Conservation (phyloP, 208 protist species). For the Novymonas esmeraldas region DNA sequence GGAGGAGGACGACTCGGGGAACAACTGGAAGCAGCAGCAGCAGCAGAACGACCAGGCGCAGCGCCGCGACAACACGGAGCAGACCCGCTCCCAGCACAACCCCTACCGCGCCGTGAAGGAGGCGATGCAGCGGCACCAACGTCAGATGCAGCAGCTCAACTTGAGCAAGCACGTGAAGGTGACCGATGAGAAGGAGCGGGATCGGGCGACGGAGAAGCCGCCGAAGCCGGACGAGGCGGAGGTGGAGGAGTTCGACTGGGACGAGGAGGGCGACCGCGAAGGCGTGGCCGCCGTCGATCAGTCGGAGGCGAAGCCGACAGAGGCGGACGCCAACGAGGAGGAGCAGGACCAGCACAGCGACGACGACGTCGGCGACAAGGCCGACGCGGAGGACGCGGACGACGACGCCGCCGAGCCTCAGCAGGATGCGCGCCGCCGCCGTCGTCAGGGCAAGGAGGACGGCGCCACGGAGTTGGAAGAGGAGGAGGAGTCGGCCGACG, state of each 20-base stretch:
- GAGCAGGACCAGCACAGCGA: slow-evolving; percentile 10
- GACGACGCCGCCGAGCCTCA: slow-evolving; percentile 39
- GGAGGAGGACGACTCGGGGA: slow-evolving; percentile 80
- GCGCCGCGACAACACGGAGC: slow-evolving; percentile 79
- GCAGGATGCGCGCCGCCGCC: slow-evolving; percentile 41
- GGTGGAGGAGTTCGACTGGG: slow-evolving; percentile 62
- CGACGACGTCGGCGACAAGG: slow-evolving; percentile 21
- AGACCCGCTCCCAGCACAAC: slow-evolving; percentile 75
- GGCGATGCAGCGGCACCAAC: slow-evolving; percentile 82
- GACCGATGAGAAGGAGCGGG: slow-evolving; percentile 57
- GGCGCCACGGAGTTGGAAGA: slow-evolving; percentile 51
- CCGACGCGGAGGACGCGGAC: slow-evolving; percentile 26
- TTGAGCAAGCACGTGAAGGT: slow-evolving; percentile 79
- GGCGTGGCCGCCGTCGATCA: slow-evolving; percentile 39
- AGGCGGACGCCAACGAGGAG: slow-evolving; percentile 20
- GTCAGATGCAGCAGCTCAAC: slow-evolving; percentile 80
- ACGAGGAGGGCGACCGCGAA: slow-evolving; percentile 71
- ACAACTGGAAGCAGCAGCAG: slow-evolving; percentile 82
- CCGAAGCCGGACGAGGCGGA: slow-evolving; percentile 42
- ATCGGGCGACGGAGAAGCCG: slow-evolving; percentile 46
- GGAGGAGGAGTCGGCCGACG: slow-evolving; percentile 24
- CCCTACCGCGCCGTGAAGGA: slow-evolving; percentile 90
- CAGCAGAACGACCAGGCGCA: slow-evolving; percentile 73
- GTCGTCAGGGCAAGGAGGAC: slow-evolving; percentile 44
- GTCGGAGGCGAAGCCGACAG: slow-evolving; percentile 32